Percentiles rank a stretch among this genome's conserved stretches.
Conservation (phyloP, 192 early-diverging fungal genomes). For the Phycomyces nitens region DNA sequence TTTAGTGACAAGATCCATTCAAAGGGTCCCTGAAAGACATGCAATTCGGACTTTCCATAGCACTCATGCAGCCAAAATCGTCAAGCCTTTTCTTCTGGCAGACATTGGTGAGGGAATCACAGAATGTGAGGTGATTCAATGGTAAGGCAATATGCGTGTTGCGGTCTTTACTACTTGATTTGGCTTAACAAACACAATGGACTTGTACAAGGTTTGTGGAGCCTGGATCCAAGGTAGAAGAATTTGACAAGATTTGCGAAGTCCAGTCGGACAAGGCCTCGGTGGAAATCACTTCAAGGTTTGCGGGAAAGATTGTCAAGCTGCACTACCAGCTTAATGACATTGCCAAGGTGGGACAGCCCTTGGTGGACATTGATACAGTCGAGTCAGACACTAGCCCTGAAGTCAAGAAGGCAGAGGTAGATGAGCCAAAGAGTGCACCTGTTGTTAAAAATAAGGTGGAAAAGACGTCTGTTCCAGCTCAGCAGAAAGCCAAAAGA, state of each 20-base stretch:
- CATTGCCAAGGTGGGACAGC: constrained; percentile 87
- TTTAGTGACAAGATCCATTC: no score
- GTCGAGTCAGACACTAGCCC: constrained; percentile 17
- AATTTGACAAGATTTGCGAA: constrained; percentile 95
- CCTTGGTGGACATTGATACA: constrained; percentile 54
- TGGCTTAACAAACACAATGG: neutral
- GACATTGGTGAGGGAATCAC: constrained; percentile 99
- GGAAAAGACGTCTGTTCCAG: neutral
- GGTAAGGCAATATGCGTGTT: constrained; percentile 50
- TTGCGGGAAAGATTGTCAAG: constrained; percentile 77
- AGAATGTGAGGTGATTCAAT: constrained; percentile 96
- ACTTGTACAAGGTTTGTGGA: constrained; percentile 77
- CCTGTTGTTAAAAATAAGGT: neutral
- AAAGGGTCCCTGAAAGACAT: neutral
- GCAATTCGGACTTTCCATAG: constrained; percentile 44
- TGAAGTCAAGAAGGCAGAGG: neutral
- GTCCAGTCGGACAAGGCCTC: constrained; percentile 98
- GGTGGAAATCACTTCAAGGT: constrained; percentile 97
- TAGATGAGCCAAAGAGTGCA: neutral
- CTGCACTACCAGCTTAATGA: constrained; percentile 82
- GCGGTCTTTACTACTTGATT: no score
- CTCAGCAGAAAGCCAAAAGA: neutral
- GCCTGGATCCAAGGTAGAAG: constrained; percentile 79
- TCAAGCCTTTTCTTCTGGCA: constrained; percentile 80
- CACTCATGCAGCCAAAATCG: constrained; percentile 29